Base-by-base conservation (phyloP, 2,329 filamentous ascomycete genomes). In the Aspergillus latus region DNA sequence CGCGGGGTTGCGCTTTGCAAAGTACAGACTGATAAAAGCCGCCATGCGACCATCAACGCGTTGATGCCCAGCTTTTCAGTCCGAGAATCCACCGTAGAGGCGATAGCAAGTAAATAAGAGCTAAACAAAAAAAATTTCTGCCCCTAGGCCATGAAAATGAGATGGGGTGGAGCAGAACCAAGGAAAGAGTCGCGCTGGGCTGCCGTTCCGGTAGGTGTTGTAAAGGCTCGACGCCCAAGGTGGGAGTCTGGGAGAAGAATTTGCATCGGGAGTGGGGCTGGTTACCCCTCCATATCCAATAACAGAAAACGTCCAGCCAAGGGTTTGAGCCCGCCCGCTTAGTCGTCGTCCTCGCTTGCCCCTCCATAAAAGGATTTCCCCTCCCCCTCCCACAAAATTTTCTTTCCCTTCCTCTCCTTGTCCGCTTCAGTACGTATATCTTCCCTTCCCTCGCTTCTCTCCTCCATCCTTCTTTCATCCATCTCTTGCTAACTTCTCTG, bases 311-410 rank as follows among this genome's bases (percentile, higher is more conserved):
- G 40, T 54, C 55, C 59, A 62, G 60, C 55, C 61, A 61, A 72
- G 67, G 68, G 67, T 69, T 74, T 67, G 66, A 68, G 62, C 70
- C 68, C 66, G 65, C 65, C 63, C 62, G 66, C 66, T 66, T 64
- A 70, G 67, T 73, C 67, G 66, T 66, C 64, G 59, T 64, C 29
- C 72, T 74, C 70, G 73, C 69, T 74, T 74, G 71, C 74, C 74
- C 73, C 74, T 76, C 74, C 74, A 76, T 76, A 75, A 74, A 76
- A 76, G 73, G 69, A 70, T 71, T 74, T 72, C 73, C 74, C 74
- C 73, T 72, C 72, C 70, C 68, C 66, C 69, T 70, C 73, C 69
- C 73, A 74, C 69, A 74, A 59, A 68, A 51, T 70, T 72, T 73
- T 70, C 59, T 64, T 67, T 68, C 62, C 63, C 62, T 73, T 66